phyloP scores from a whole-genome alignment of 352 stramenopile genomes.

The Globisporangium solare region DNA sequence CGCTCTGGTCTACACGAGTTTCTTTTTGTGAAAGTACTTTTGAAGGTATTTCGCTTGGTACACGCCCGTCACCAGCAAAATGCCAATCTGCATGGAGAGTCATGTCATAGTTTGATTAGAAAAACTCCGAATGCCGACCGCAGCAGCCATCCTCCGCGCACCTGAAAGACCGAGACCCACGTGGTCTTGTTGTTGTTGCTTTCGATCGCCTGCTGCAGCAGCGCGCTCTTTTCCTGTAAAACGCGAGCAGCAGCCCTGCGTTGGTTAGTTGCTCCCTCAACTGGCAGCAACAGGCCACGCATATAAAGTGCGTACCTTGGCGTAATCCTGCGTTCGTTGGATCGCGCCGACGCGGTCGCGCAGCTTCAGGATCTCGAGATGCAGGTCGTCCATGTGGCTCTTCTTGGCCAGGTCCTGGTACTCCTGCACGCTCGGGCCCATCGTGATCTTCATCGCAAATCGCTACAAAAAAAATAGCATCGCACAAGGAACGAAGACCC shows the following conservation, averaged over 20 bases:
- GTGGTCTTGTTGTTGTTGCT: constrained; percentile 74
- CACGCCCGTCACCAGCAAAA: constrained; percentile 62
- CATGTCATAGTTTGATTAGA: background rate
- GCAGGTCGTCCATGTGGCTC: constrained; percentile 76
- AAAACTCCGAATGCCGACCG: background rate
- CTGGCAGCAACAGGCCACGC: background rate
- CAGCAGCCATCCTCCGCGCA: constrained; percentile 11
- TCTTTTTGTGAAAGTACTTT: constrained; percentile 84
- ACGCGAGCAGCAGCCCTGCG: background rate
- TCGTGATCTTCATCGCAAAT: constrained; percentile 60
- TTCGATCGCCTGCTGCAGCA: constrained; percentile 69
- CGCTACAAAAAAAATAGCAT: constrained; percentile 23
- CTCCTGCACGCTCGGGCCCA: constrained; percentile 70
- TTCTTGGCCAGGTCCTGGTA: constrained; percentile 83
- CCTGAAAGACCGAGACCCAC: constrained; percentile 80
- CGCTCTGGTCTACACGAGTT: constrained; percentile 48
- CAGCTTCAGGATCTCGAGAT: constrained; percentile 77
- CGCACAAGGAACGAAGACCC: background rate
- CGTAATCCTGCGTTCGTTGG: constrained; percentile 83
- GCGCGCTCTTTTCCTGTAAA: constrained; percentile 56
- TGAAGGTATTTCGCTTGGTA: constrained; percentile 81
- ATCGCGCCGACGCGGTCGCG: constrained; percentile 74
- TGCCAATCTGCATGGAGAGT: constrained; percentile 36
- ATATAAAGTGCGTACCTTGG: constrained; percentile 34
- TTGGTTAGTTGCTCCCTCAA: background rate